Base-by-base conservation (phyloP, 1,284 basidiomycete genomes). In the Mrakiaceae sp. region DNA sequence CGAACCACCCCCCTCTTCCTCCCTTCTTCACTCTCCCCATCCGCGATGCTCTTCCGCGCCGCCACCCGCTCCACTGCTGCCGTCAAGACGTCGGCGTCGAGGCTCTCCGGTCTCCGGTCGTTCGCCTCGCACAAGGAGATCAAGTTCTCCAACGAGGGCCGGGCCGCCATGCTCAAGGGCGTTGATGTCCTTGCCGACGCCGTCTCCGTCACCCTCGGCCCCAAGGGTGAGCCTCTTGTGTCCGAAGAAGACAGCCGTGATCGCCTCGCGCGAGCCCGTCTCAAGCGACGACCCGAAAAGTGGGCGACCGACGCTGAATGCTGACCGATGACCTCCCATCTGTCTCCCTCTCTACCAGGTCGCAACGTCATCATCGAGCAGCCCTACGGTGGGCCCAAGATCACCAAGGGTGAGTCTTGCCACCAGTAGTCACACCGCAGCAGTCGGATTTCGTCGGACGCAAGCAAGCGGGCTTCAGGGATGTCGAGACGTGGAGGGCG, bases 291-390 rank as follows among this genome's bases (percentile, higher is more conserved):
- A 27, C 27, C 27, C 27, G 27, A 27, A 27, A 27, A 27, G 27
- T 27, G 27, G 27, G 27, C 27, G 27, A 27, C 27, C 27, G 27
- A 27, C 27, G 27, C 27, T 51, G 27, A 27, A 27, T 2, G 27
- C 27, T 51, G 27, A 27, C 27, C 27, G 27, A 27, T 27, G 27
- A 27, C 27, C 27, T 27, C 27, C 27, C 27, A 27, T 2, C 27
- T 27, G 27, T 27, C 27, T 27, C 27, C 2, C 27, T 42, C 46
- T 42, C 3, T n/a, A 9, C 4, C 52, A 89, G 89, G 92, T 72
- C 85, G 95, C 73, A 98, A 97, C 76, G 95, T 98, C 72, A 98
- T 98, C 80, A 97, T 98, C 74, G 94, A 98, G 77, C 95, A 98
- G 81, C 84, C 91, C 49, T 98, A 88, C 73, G 95, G 95, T 72